Percentiles rank a stretch among this genome's conserved stretches.
Evolutionary conservation across 768 basidiomycete genomes (phyloP).

Genomic region (Trametes gibbosa): DNA sequence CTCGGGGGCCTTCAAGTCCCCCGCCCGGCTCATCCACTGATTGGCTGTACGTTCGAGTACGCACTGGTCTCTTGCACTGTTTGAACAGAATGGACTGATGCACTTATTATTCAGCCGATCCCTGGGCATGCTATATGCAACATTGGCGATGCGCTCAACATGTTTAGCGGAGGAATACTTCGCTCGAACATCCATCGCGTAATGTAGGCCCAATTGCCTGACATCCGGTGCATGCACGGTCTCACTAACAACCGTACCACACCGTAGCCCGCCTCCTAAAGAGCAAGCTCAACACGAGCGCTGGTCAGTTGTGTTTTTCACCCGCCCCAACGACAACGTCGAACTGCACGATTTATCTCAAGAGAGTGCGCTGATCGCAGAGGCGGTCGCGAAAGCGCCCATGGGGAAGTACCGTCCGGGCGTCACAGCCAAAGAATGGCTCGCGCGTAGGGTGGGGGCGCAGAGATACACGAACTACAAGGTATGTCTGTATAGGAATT

Average conservation of each 20-base stretch:
- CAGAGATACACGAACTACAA: slow-evolving; percentile 26
- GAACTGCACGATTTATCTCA: slow-evolving; percentile 50
- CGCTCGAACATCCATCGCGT: slow-evolving; percentile 67
- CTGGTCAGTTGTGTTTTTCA: slow-evolving; percentile 74
- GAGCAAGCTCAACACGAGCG: slow-evolving; percentile 50
- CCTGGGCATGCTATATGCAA: slow-evolving; percentile 37
- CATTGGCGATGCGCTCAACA: slow-evolving; percentile 52
- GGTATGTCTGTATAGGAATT: background rate
- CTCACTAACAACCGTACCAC: background rate
- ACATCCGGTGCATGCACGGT: background rate
- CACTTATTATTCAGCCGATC: slow-evolving; percentile 23
- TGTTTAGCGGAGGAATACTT: slow-evolving; percentile 65
- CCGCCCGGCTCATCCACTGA: slow-evolving; percentile 54
- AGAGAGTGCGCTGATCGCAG: slow-evolving; percentile 48
- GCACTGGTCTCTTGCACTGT: too few relatives aligned
- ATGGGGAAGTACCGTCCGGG: slow-evolving; percentile 30
- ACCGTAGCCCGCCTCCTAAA: slow-evolving; percentile 47
- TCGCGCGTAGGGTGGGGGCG: slow-evolving; percentile 37
- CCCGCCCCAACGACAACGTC: slow-evolving; percentile 53
- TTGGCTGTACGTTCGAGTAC: slow-evolving; percentile 58
- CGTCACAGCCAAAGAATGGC: slow-evolving; percentile 40
- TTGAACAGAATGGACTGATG: background rate
- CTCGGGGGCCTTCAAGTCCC: slow-evolving; percentile 72
- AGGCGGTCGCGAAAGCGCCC: slow-evolving; percentile 37
- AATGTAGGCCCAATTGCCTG: slow-evolving; percentile 35